These are phyloP conservation scores for Exophiala alcalophila DNA, from an alignment of 2,329 filamentous ascomycete genomes.

Conservation along the genomic window DNA sequence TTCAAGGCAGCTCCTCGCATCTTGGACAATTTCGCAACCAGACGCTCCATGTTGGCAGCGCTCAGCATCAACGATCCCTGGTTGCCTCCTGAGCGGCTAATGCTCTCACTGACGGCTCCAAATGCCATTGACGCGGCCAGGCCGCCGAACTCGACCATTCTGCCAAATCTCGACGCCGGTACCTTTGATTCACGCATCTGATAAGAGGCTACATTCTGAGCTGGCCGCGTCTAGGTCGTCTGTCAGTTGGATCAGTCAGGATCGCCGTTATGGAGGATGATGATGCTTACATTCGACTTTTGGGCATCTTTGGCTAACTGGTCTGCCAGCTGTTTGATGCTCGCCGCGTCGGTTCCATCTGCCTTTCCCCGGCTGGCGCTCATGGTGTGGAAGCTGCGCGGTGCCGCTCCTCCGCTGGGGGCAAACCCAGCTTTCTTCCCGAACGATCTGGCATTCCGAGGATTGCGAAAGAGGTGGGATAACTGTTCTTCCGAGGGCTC, in stretches of 20 bases:
- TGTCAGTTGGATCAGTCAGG: slow-evolving; percentile 48
- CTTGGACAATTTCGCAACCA: slow-evolving; percentile 86
- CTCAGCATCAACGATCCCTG: slow-evolving; percentile 81
- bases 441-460: slow-evolving; percentile 53
- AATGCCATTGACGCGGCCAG: slow-evolving; percentile 94
- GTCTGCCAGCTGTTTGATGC: slow-evolving; percentile 47
- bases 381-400: slow-evolving; percentile 21
- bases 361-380: slow-evolving; percentile 20
- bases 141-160: slow-evolving; percentile 92
- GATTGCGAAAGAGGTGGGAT: slow-evolving; percentile 61
- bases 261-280: slow-evolving; percentile 10
- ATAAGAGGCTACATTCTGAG: slow-evolving; percentile 48
- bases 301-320: slow-evolving; percentile 47
- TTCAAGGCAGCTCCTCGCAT: slow-evolving; percentile 98
- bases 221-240: slow-evolving; percentile 37
- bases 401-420: slow-evolving; percentile 24
- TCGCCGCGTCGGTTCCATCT: slow-evolving; percentile 34
- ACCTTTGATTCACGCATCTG: slow-evolving; percentile 84
- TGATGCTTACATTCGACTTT: slow-evolving; percentile 30
- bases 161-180: slow-evolving; percentile 78
- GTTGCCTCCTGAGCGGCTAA: slow-evolving; percentile 75
- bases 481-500: slow-evolving; percentile 58
- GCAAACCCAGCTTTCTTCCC: slow-evolving; percentile 42
- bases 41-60: slow-evolving; percentile 83
- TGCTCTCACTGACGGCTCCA: slow-evolving; percentile 79